Conservation (phyloP, 306 rosid genomes). For the Comarum palustre region DNA sequence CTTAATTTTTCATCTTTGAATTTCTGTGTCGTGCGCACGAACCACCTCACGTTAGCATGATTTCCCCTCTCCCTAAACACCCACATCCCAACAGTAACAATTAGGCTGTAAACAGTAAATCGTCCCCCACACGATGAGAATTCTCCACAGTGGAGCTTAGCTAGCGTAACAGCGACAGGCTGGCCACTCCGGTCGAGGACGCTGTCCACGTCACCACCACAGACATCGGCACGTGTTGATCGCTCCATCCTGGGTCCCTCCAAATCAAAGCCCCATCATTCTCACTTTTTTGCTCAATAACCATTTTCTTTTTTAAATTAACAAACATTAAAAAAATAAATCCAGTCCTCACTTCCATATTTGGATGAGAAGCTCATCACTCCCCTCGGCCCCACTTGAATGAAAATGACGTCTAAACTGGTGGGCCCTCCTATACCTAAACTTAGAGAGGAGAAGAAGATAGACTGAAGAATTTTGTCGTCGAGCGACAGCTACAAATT, state of each 20-base stretch:
- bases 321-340: not conserved
- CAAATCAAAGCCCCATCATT: conserved; percentile 33
- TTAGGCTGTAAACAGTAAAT: conserved; percentile 8
- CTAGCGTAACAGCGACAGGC: conserved; percentile 43
- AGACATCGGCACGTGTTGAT: conserved; percentile 80
- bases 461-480: conserved; percentile 31
- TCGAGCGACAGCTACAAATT: conserved; percentile 6
- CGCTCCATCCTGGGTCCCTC: conserved; percentile 44
- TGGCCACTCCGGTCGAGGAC: conserved; percentile 59
- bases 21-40: not conserved
- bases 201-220: conserved; percentile 50
- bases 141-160: not conserved
- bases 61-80: too few species aligned
- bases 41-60: not conserved
- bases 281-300: not conserved
- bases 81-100: not conserved
- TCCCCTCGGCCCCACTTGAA: conserved; percentile 24
- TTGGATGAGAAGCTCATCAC: conserved; percentile 29
- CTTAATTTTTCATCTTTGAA: not conserved
- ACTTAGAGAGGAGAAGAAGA: conserved; percentile 11
- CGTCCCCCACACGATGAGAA: too few species aligned
- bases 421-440: conserved; percentile 23
- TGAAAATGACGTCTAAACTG: conserved; percentile 19
- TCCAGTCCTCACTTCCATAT: conserved; percentile 61
- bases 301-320: not conserved